A percentile compares a stretch with the other conserved stretches of the same genome.
These are phyloP conservation scores for Nicotiana tabacum DNA, from an alignment of 257 asterid species.

Conservation along the genomic window DNA sequence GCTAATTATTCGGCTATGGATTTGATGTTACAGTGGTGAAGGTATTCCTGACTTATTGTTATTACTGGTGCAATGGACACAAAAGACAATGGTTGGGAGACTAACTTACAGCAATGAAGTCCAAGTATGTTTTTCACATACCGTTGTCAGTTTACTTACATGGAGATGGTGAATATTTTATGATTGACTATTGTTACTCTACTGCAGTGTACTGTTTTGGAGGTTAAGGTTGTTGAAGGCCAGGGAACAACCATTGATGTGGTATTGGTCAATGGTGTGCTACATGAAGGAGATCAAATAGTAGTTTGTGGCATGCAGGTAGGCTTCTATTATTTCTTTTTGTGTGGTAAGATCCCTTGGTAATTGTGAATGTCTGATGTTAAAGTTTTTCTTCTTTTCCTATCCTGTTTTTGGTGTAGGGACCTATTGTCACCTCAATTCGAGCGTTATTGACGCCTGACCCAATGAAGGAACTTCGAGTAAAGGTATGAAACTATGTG, in stretches of 20 bases:
- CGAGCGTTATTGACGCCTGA: conserved; percentile 95
- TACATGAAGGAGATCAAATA: conserved; percentile 92
- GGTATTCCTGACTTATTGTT: conserved; percentile 82
- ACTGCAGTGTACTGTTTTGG: conserved; percentile 92
- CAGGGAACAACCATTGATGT: conserved; percentile 95
- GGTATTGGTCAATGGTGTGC: conserved; percentile 85
- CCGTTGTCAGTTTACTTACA: background rate
- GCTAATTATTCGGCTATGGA: background rate
- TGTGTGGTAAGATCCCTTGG: conserved; percentile 3
- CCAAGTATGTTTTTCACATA: conserved; percentile 49
- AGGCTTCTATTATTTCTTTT: background rate
- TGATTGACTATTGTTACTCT: conserved; percentile 7
- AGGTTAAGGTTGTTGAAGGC: conserved; percentile 95
- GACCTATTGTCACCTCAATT: conserved; percentile 77
- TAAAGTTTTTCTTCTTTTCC: conserved; percentile 9
- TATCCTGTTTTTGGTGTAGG: conserved; percentile 32
- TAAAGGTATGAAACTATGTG: conserved; percentile 46
- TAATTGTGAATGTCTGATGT: background rate
- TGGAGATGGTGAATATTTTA: conserved; percentile 3
- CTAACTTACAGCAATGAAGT: conserved; percentile 78
- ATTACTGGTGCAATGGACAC: conserved; percentile 82
- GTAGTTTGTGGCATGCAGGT: conserved; percentile 96
- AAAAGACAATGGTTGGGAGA: conserved; percentile 71
- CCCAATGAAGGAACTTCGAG: conserved; percentile 98
- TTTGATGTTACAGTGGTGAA: conserved; percentile 63